A percentile compares a stretch with the other conserved stretches of the same genome.
Evolutionary conservation across 768 basidiomycete genomes (phyloP).

Genomic region (Piloderma croceum): DNA sequence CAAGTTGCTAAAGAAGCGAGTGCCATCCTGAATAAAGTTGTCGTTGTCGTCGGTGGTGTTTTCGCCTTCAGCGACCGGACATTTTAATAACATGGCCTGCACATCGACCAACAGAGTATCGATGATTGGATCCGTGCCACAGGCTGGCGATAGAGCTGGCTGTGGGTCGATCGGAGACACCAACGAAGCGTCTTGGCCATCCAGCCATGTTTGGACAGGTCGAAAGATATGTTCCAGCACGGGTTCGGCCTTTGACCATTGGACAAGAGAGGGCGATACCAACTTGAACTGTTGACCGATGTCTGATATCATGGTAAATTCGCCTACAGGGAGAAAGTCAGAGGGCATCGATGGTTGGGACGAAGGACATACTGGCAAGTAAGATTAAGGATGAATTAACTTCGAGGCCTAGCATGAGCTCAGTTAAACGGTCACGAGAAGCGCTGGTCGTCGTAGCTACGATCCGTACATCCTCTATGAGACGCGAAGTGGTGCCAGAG

Average conservation of each 20-base stretch:
- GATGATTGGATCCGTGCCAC: conserved; percentile 42
- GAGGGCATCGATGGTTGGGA: background rate
- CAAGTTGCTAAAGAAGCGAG: conserved; percentile 38
- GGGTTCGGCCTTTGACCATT: conserved; percentile 14
- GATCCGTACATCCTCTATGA: conserved; percentile 22
- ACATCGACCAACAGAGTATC: conserved; percentile 59
- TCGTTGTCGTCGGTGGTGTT: conserved; percentile 31
- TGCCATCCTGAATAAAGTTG: conserved; percentile 48
- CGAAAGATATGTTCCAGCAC: background rate
- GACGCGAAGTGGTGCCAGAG: conserved; percentile 13
- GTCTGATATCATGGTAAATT: conserved; percentile 25
- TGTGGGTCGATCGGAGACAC: conserved; percentile 4
- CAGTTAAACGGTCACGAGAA: conserved; percentile 24
- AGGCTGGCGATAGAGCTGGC: conserved; percentile 8
- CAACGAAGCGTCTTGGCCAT: background rate
- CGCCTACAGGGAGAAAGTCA: conserved; percentile 25
- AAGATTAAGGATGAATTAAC: background rate
- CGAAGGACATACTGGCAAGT: no score
- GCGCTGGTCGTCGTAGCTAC: conserved; percentile 18
- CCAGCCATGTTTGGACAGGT: background rate
- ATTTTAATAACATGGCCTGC: conserved; percentile 50
- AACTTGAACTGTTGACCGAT: conserved; percentile 18
- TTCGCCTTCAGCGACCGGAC: conserved; percentile 21
- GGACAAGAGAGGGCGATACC: conserved; percentile 16
- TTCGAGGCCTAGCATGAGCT: conserved; percentile 9